phyloP scores from a whole-genome alignment of 306 rosid genomes.

The Acacia acuminata region DNA sequence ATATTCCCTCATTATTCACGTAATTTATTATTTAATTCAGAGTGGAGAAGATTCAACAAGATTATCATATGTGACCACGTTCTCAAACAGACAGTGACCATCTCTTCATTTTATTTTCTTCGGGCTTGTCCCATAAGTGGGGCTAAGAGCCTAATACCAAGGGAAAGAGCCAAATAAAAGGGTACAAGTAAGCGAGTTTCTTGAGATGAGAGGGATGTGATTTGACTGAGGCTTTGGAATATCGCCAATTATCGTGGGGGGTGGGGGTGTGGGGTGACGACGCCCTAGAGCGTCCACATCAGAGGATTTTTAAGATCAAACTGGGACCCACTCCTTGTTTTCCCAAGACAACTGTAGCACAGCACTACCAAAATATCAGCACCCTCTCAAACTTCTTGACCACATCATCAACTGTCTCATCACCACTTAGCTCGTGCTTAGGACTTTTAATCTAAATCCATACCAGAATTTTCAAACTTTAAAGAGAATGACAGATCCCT shows the following conservation, averaged over 20 bases:
- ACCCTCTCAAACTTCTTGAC: neutral
- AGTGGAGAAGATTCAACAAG: neutral
- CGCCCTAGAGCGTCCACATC: conserved; percentile 31
- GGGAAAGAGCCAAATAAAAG: neutral
- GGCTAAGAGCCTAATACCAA: too few relatives aligned
- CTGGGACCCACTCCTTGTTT: conserved; percentile 42
- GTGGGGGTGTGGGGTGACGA: neutral
- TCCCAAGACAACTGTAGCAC: too few relatives aligned
- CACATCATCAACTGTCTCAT: neutral
- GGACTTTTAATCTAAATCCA: too few relatives aligned
- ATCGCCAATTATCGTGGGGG: neutral
- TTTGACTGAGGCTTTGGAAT: neutral
- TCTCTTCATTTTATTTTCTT: neutral
- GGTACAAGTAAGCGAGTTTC: neutral
- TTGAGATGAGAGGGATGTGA: neutral
- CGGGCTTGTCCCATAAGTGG: neutral
- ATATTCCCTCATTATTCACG: neutral
- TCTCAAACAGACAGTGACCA: neutral
- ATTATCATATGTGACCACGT: neutral
- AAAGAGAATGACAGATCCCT: neutral
- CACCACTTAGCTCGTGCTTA: neutral
- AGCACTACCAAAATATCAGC: neutral
- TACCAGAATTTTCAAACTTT: neutral
- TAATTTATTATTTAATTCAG: neutral
- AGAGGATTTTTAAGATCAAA: conserved; percentile 46